Evolutionary conservation across 176 grass and related monocot species (phyloP).

Genomic region (Carex pumila): DNA sequence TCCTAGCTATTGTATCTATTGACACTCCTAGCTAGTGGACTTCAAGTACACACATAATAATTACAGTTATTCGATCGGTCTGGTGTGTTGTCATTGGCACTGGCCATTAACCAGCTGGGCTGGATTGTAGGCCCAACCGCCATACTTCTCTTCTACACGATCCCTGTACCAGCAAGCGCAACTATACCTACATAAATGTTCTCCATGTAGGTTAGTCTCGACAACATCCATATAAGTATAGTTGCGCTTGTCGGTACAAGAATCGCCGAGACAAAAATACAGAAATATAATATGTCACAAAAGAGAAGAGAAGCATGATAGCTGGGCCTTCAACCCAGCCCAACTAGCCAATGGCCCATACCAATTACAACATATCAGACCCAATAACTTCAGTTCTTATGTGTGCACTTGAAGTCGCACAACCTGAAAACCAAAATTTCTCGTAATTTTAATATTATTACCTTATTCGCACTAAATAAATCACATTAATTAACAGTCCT

Average conservation of each 20-base stretch:
- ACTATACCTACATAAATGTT: too few species aligned
- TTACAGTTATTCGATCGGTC: conserved; percentile 85
- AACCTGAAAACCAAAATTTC: conserved; percentile 19
- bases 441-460: not conserved
- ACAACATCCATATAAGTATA: conserved; percentile 97
- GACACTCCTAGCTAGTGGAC: not conserved
- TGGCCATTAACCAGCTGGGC: conserved; percentile 85
- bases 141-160: conserved; percentile 63
- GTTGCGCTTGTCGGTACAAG: conserved; percentile 54
- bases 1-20: too few species aligned
- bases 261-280: conserved; percentile 61
- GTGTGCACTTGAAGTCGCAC: conserved; percentile 84
- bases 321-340: conserved; percentile 69
- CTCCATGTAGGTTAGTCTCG: conserved; percentile 35
- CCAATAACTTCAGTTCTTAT: conserved; percentile 93
- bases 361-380: conserved; percentile 69
- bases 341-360: conserved; percentile 82
- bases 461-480: too few species aligned
- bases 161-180: too few species aligned
- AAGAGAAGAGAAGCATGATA: conserved; percentile 76
- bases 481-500: conserved; percentile 18
- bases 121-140: conserved; percentile 68
- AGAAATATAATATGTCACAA: conserved; percentile 87
- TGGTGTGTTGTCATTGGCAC: conserved; percentile 69
- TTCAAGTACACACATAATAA: conserved; percentile 86